Percentiles rank a stretch among this genome's conserved stretches.
phyloP scores from a whole-genome alignment of 73 alveolate species.

The Paramecium pentaurelia region DNA sequence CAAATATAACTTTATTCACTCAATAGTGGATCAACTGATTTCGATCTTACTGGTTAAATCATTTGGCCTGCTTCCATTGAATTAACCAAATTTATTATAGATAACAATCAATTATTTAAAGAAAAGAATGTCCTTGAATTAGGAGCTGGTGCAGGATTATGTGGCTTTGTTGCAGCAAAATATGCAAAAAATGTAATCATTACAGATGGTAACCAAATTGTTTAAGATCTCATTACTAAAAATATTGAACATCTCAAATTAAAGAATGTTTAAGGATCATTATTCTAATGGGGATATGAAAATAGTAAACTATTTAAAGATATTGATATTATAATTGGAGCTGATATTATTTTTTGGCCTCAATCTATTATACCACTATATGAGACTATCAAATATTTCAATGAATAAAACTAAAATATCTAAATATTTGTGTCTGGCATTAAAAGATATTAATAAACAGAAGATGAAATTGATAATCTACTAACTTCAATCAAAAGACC shows the following conservation, averaged over 20 bases:
- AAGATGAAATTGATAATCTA: not conserved
- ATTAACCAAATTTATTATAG: not conserved
- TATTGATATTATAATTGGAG: slow-evolving; percentile 56
- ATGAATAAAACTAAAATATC: not conserved
- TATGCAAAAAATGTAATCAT: slow-evolving; percentile 48
- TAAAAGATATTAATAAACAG: slow-evolving; percentile 11
- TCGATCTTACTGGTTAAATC: slow-evolving; percentile 1
- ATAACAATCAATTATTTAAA: not conserved
- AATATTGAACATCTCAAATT: slow-evolving; percentile 41
- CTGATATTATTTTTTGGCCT: slow-evolving; percentile 59
- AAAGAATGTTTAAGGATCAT: not conserved
- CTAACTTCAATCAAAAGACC: not conserved
- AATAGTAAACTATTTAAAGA: not conserved
- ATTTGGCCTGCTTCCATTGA: slow-evolving; percentile 27
- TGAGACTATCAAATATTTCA: slow-evolving; percentile 18
- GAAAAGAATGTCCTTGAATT: not conserved
- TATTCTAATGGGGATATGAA: slow-evolving; percentile 55
- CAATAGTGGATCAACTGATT: slow-evolving; percentile 8
- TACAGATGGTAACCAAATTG: slow-evolving; percentile 57
- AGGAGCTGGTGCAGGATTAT: not conserved
- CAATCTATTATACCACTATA: slow-evolving; percentile 25
- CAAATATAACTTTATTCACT: not conserved
- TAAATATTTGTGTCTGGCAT: not conserved
- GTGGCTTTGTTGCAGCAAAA: slow-evolving; percentile 43
- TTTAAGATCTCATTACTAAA: slow-evolving; percentile 23